phyloP scores from a whole-genome alignment of 352 stramenopile genomes.

The Pythium phragmiticola region DNA sequence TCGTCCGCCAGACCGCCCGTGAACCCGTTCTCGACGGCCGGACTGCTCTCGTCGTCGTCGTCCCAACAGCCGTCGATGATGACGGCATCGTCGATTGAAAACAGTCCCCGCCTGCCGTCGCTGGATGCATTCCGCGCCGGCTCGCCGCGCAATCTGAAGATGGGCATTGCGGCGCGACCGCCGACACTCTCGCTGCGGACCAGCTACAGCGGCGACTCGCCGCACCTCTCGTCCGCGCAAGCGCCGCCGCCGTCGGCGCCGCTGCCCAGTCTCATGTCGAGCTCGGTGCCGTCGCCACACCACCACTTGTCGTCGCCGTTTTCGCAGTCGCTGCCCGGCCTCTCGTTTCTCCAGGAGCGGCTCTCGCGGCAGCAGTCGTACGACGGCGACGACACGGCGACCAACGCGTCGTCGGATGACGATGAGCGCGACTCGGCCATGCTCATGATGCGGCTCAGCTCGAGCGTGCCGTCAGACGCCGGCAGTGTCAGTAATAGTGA shows the following conservation, averaged over 20 bases:
- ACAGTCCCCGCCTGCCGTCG: conserved; percentile 61
- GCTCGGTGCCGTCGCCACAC: conserved; percentile 29
- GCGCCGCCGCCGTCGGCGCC: conserved; percentile 32
- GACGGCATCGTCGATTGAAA: conserved; percentile 37
- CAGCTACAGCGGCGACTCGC: conserved; percentile 44
- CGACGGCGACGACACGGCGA: conserved; percentile 55
- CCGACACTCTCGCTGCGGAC: conserved; percentile 54
- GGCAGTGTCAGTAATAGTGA: conserved; percentile 5
- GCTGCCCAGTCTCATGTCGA: conserved; percentile 31
- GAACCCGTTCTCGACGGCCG: conserved; percentile 49
- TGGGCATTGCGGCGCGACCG: conserved; percentile 52
- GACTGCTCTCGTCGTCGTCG: conserved; percentile 17
- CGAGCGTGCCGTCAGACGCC: conserved; percentile 46
- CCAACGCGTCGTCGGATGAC: conserved; percentile 71
- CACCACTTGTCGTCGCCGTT: conserved; percentile 42
- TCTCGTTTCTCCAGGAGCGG: conserved; percentile 63
- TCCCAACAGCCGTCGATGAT: conserved; percentile 18
- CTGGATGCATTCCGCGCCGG: conserved; percentile 65
- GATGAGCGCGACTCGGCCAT: conserved; percentile 36
- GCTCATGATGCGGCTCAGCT: conserved; percentile 69
- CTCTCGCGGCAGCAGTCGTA: conserved; percentile 53
- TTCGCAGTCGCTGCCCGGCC: conserved; percentile 67
- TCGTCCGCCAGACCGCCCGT: conserved; percentile 33
- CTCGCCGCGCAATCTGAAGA: conserved; percentile 62
- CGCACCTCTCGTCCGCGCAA: conserved; percentile 21